These are phyloP conservation scores for Exsudoporus frostii DNA, from an alignment of 768 basidiomycete genomes.

Conservation along the genomic window DNA sequence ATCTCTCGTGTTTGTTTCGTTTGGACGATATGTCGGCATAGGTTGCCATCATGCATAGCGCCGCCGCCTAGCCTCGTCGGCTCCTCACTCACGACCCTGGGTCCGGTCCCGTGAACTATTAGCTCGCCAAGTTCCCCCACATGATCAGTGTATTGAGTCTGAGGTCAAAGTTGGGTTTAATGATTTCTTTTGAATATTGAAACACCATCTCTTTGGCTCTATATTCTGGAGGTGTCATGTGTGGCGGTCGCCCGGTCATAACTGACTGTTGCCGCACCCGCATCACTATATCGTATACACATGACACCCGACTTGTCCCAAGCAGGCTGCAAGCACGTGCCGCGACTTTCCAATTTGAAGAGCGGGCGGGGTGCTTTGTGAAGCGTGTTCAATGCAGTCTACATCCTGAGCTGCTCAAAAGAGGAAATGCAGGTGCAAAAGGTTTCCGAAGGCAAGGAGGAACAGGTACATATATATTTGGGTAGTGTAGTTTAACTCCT, in stretches of 20 bases:
- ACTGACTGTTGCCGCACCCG: neutral
- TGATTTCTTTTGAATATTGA: neutral
- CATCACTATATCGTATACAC: neutral
- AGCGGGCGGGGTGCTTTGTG: neutral
- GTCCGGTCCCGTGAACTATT: constrained; percentile 3
- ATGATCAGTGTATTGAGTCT: neutral
- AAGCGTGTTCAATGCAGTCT: neutral
- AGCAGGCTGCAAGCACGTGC: constrained; percentile 1
- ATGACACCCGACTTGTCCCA: neutral
- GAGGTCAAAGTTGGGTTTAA: neutral
- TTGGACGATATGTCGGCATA: constrained; percentile 11
- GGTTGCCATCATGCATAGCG: neutral
- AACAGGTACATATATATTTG: constrained; percentile 10
- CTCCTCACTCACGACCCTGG: neutral
- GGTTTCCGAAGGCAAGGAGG: no score
- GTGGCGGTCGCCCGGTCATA: neutral
- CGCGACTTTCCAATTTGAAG: neutral
- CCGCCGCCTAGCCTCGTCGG: constrained; percentile 4
- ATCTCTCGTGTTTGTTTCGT: constrained; percentile 1
- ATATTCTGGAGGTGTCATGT: neutral
- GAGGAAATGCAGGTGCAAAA: constrained; percentile 1
- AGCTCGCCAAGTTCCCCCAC: neutral
- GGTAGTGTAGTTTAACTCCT: constrained; percentile 31
- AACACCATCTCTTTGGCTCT: neutral
- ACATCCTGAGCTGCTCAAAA: neutral